These are phyloP conservation scores for Cryphonectria japonica DNA, from an alignment of 2,329 filamentous ascomycete species.

Conservation along the genomic window DNA sequence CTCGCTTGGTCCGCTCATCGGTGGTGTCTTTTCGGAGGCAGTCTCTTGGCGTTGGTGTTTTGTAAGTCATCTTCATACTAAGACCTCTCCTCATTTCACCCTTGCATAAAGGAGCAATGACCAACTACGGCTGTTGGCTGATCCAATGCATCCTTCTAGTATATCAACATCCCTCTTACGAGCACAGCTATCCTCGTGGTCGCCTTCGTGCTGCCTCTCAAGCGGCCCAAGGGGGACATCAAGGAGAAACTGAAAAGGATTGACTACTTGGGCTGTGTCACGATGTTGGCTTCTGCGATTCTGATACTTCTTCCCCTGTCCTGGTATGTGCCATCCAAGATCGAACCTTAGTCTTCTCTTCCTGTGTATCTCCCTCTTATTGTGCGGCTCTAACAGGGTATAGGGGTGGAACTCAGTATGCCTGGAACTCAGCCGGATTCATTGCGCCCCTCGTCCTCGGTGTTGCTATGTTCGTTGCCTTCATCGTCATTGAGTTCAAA, in stretches of 20 bases:
- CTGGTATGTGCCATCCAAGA: neutral
- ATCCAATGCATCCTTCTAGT: neutral
- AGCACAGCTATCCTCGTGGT: constrained; percentile 26
- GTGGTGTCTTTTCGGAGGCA: constrained; percentile 24
- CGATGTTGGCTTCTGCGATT: constrained; percentile 19
- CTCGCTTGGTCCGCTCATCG: constrained; percentile 22
- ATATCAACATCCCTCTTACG: constrained; percentile 30
- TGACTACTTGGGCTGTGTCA: constrained; percentile 26
- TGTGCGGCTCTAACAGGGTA: neutral
- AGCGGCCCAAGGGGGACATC: constrained; percentile 23
- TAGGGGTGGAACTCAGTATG: constrained; percentile 25
- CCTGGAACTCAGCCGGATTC: constrained; percentile 26
- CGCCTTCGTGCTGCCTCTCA: constrained; percentile 28
- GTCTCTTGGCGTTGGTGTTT: constrained; percentile 27
- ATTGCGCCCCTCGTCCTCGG: constrained; percentile 26
- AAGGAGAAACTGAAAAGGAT: constrained; percentile 23
- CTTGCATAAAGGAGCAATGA: neutral
- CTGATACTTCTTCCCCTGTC: constrained; percentile 19
- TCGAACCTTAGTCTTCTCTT: neutral
- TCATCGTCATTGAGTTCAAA: constrained; percentile 26
- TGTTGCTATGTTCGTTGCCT: constrained; percentile 8
- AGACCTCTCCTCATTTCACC: neutral
- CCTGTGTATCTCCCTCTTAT: neutral
- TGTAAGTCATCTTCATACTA: constrained; percentile 3
- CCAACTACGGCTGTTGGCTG: neutral